phyloP scores from a whole-genome alignment of 768 basidiomycete species.

The Agrocybe pediades region DNA sequence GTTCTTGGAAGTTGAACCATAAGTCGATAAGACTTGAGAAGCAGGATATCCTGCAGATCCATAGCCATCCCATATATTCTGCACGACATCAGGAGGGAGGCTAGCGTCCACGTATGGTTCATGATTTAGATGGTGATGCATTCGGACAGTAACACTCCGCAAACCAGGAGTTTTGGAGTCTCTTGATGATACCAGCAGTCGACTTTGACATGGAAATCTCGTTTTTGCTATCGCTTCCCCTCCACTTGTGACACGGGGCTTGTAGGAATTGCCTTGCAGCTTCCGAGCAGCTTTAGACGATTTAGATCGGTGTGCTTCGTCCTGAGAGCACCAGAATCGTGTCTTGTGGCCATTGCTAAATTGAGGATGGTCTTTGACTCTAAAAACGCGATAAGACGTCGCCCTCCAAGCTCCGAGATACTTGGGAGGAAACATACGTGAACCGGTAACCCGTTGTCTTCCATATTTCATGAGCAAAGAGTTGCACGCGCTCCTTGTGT shows the following conservation, averaged over 20 bases:
- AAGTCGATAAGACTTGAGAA: not conserved
- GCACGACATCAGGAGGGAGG: constrained; percentile 37
- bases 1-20: not conserved
- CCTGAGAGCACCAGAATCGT: constrained; percentile 53
- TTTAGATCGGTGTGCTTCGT: constrained; percentile 45
- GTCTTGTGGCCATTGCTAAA: constrained; percentile 51
- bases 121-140: constrained; percentile 46
- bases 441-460: constrained; percentile 50
- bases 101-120: constrained; percentile 43
- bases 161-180: constrained; percentile 27
- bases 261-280: constrained; percentile 26
- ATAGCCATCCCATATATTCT: constrained; percentile 34
- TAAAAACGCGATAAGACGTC: constrained; percentile 17
- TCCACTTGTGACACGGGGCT: constrained; percentile 36
- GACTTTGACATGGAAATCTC: constrained; percentile 46
- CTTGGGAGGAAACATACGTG: constrained; percentile 35
- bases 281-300: constrained; percentile 30
- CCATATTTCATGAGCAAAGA: constrained; percentile 46
- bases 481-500: constrained; percentile 45
- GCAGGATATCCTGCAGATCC: constrained; percentile 20
- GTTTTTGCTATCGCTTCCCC: constrained; percentile 41
- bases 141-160: constrained; percentile 38
- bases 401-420: not conserved
- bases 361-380: constrained; percentile 51
- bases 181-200: constrained; percentile 46